Percentiles rank a stretch among this genome's conserved stretches.
phyloP scores from a whole-genome alignment of 2,329 filamentous ascomycete species.

The Aspergillus luchuensis region DNA sequence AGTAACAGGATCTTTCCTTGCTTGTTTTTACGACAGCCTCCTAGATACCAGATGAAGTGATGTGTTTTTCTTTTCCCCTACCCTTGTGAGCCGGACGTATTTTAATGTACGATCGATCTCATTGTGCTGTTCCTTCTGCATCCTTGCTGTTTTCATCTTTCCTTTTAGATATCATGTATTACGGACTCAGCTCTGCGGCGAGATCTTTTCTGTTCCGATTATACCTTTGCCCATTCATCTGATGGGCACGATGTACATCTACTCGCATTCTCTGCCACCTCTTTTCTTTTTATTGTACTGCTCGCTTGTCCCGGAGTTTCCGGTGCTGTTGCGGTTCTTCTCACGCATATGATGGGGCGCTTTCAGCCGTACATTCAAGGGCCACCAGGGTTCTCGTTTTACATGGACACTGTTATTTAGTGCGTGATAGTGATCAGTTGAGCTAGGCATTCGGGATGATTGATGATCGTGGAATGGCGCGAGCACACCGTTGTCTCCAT shows the following conservation, averaged over 20 bases:
- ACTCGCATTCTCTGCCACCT: constrained; percentile 16
- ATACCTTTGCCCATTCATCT: constrained; percentile 13
- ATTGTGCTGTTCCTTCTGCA: constrained; percentile 8
- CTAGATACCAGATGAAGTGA: constrained; percentile 32
- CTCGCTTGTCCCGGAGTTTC: not conserved
- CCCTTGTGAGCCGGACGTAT: constrained; percentile 4
- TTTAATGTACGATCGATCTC: constrained; percentile 20
- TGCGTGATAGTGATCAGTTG: not conserved
- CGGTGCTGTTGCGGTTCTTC: not conserved
- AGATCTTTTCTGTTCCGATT: constrained; percentile 10
- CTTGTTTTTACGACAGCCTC: constrained; percentile 23
- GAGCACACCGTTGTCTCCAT: constrained; percentile 3
- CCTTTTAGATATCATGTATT: constrained; percentile 21
- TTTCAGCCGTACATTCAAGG: not conserved
- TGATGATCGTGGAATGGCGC: not conserved
- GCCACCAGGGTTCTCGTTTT: not conserved
- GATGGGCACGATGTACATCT: constrained; percentile 18
- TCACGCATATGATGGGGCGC: not conserved
- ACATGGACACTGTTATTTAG: constrained; percentile 9
- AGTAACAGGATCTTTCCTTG: constrained; percentile 15
- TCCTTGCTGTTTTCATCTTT: constrained; percentile 9
- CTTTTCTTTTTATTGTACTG: constrained; percentile 12
- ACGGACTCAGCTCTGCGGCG: constrained; percentile 5
- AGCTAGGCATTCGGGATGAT: not conserved
- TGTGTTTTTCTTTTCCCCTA: constrained; percentile 5